These are phyloP conservation scores for Paecilomyces sp. DNA, from an alignment of 2,329 filamentous ascomycete genomes.

Conservation along the genomic window DNA sequence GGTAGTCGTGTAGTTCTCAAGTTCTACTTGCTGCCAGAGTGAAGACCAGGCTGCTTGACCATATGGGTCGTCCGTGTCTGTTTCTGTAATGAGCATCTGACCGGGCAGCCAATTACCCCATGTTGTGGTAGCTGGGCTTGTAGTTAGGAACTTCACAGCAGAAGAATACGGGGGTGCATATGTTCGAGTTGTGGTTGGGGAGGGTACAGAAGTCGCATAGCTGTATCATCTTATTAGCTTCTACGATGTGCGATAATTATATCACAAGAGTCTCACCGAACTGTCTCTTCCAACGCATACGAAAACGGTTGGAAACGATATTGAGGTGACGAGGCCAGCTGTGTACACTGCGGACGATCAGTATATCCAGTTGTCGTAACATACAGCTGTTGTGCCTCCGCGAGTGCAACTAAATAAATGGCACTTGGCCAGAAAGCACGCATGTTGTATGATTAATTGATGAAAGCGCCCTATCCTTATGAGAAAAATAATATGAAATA, in stretches of 20 bases:
- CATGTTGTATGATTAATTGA: too few species aligned
- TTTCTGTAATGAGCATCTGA: constrained; percentile 18
- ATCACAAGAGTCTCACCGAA: constrained; percentile 7
- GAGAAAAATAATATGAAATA: too few species aligned
- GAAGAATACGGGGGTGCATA: constrained; percentile 21
- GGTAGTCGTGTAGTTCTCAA: constrained; percentile 26
- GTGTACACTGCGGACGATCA: constrained; percentile 18
- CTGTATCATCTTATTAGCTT: constrained; percentile 6
- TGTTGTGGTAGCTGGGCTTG: constrained; percentile 18
- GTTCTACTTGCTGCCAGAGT: constrained; percentile 22
- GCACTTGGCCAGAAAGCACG: too few species aligned
- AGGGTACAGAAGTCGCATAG: constrained; percentile 23
- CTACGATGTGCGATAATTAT: not conserved
- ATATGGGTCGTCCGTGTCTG: constrained; percentile 21
- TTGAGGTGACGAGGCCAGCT: constrained; percentile 9
- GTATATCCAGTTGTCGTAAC: constrained; percentile 17
- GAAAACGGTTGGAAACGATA: constrained; percentile 21
- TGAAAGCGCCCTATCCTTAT: too few species aligned
- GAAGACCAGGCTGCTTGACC: constrained; percentile 31
- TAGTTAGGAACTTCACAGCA: constrained; percentile 15
- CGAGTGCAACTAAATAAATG: too few species aligned
- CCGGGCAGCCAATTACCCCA: constrained; percentile 30
- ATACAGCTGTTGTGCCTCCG: constrained; percentile 16
- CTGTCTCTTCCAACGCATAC: constrained; percentile 22
- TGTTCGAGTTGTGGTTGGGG: constrained; percentile 20